Conservation (phyloP, 305 asterid species). For the Rubia peregrina region DNA sequence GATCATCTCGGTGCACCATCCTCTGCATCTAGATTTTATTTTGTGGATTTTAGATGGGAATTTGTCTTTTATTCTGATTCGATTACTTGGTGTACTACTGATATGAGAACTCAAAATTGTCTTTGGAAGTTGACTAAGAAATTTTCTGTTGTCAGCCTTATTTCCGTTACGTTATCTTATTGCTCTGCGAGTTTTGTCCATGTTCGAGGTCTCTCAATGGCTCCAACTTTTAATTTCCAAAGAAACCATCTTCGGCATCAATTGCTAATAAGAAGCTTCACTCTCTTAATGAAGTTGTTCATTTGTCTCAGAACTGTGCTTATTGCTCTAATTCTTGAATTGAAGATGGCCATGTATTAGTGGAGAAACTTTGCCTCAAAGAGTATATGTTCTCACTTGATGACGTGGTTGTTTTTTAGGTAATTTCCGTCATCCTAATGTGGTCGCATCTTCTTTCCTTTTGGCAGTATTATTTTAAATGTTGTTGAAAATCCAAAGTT, state of each 20-base stretch:
- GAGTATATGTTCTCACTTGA: conserved; percentile 66
- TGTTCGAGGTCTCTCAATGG: conserved; percentile 75
- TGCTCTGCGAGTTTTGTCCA: conserved; percentile 53
- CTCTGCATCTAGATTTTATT: conserved; percentile 52
- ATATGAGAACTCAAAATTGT: conserved; percentile 36
- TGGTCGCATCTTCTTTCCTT: neutral
- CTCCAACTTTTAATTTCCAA: conserved; percentile 66
- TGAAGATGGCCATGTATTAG: conserved; percentile 59
- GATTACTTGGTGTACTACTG: conserved; percentile 5
- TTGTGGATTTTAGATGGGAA: conserved; percentile 48
- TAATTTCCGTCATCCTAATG: conserved; percentile 19
- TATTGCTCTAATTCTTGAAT: neutral
- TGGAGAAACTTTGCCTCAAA: conserved; percentile 68
- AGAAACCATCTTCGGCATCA: conserved; percentile 24
- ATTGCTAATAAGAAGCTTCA: conserved; percentile 32
- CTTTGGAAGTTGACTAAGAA: conserved; percentile 44
- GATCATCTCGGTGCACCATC: conserved; percentile 75
- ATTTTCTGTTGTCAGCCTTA: conserved; percentile 45
- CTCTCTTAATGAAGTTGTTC: neutral
- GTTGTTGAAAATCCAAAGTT: neutral
- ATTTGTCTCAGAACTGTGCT: neutral
- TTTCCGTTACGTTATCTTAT: conserved; percentile 60
- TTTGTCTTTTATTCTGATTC: conserved; percentile 54
- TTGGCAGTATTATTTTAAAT: too few relatives aligned
- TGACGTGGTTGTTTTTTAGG: conserved; percentile 62